Percentiles rank a stretch among this genome's conserved stretches.
Conservation (phyloP, 1,284 basidiomycete species). For the Boletus sp. region DNA sequence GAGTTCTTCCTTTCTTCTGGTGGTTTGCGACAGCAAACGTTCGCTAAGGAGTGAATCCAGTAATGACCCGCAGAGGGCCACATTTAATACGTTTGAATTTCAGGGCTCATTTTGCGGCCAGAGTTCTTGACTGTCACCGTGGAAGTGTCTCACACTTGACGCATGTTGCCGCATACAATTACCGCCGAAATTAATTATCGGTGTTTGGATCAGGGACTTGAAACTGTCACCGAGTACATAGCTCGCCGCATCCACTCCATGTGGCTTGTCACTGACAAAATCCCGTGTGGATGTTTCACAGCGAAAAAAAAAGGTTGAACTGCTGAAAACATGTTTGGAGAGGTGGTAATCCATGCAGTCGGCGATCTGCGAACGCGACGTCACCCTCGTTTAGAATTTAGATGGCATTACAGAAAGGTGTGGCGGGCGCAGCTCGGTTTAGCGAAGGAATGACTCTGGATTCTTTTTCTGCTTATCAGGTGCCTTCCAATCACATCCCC, state of each 20-base stretch:
- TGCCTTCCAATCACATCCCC: neutral
- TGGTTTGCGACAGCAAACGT: neutral
- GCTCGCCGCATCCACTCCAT: no score
- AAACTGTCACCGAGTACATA: neutral
- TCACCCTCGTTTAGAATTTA: neutral
- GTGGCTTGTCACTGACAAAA: no score
- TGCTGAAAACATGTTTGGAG: no score
- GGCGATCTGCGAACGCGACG: neutral
- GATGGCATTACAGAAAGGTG: neutral
- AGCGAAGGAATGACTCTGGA: neutral
- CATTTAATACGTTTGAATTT: neutral
- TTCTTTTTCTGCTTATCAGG: neutral
- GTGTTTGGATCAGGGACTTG: neutral
- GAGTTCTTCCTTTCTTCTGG: neutral
- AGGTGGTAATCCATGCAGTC: neutral
- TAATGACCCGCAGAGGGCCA: conserved; percentile 2
- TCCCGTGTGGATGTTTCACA: neutral
- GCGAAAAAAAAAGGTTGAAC: neutral
- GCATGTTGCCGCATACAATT: conserved; percentile 1
- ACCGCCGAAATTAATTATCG: conserved; percentile 1
- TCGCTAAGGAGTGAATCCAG: neutral
- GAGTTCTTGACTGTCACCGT: neutral
- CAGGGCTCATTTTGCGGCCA: neutral
- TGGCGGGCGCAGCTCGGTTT: neutral
- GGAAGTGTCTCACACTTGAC: conserved; percentile 1